phyloP scores from a whole-genome alignment of 495 filamentous ascomycete genomes.

The Lophiotrema nucula region DNA sequence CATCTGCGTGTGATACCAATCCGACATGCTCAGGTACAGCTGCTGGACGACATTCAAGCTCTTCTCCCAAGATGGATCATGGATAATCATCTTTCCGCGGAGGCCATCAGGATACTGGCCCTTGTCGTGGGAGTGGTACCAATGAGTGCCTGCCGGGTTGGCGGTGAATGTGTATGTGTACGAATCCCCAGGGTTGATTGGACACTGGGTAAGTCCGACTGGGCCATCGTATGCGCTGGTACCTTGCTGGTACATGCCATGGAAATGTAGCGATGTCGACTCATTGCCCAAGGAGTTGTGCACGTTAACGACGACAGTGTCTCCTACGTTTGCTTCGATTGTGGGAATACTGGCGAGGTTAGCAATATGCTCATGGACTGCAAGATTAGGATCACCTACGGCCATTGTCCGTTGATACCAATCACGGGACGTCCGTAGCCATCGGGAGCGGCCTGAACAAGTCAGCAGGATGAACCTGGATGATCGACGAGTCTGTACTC shows the following conservation, averaged over 20 bases:
- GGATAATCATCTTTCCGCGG: slow-evolving; percentile 26
- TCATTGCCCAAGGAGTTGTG: slow-evolving; percentile 30
- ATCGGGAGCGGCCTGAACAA: slow-evolving; percentile 17
- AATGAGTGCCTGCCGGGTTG: slow-evolving; percentile 34
- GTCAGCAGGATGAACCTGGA: neutral
- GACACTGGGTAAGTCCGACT: slow-evolving; percentile 25
- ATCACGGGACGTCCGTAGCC: slow-evolving; percentile 27
- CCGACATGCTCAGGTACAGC: slow-evolving; percentile 20
- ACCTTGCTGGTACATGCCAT: slow-evolving; percentile 24
- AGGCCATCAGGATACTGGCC: slow-evolving; percentile 31
- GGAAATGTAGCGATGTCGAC: slow-evolving; percentile 28
- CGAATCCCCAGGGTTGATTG: slow-evolving; percentile 19
- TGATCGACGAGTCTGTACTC: neutral
- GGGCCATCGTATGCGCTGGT: slow-evolving; percentile 22
- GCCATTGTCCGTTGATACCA: slow-evolving; percentile 34
- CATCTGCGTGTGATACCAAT: slow-evolving; percentile 32
- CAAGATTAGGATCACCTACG: slow-evolving; percentile 2
- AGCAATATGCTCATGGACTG: neutral
- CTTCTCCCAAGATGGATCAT: slow-evolving; percentile 21
- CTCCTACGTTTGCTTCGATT: slow-evolving; percentile 24
- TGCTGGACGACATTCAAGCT: slow-evolving; percentile 17
- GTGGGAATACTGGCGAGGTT: slow-evolving; percentile 16
- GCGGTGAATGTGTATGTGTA: slow-evolving; percentile 25
- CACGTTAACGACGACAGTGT: slow-evolving; percentile 25
- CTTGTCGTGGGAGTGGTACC: slow-evolving; percentile 38